Conservation (phyloP, 106 monocot species). For the Dendrobium officinale region DNA sequence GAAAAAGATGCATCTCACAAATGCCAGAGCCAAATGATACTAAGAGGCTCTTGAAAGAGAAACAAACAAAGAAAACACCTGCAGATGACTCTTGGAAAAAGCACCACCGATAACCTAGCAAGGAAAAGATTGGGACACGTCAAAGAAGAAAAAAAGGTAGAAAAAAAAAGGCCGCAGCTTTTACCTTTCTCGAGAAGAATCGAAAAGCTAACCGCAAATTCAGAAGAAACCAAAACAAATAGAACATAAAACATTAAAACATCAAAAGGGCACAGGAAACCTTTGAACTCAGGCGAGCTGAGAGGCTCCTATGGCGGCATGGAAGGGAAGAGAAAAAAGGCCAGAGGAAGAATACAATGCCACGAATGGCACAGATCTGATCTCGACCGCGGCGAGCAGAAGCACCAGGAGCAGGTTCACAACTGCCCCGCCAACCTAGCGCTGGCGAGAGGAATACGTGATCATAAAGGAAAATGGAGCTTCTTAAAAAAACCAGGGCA, state of each 20-base stretch:
- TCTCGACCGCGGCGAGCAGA: not conserved
- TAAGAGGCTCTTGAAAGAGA: not conserved
- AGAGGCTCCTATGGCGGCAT: not conserved
- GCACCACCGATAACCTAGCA: not conserved
- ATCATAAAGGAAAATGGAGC: not conserved
- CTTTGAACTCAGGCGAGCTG: not conserved
- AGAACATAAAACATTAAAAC: not conserved
- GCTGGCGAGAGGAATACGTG: not conserved
- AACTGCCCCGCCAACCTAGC: not conserved
- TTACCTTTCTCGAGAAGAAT: constrained; percentile 2
- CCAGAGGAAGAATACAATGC: not conserved
- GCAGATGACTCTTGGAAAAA: not conserved
- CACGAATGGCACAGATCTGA: not conserved
- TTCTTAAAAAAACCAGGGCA: not conserved
- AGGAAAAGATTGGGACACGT: not conserved
- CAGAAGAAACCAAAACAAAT: not conserved
- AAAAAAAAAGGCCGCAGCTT: not conserved
- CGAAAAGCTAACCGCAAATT: not conserved
- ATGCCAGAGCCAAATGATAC: not conserved
- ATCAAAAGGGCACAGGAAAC: not conserved
- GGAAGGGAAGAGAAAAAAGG: not conserved
- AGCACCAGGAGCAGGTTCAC: not conserved
- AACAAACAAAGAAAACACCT: not conserved
- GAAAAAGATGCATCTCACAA: not conserved
- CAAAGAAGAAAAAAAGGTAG: not conserved